Evolutionary conservation across 768 basidiomycete species (phyloP).

Genomic region (Lentinus brumalis): DNA sequence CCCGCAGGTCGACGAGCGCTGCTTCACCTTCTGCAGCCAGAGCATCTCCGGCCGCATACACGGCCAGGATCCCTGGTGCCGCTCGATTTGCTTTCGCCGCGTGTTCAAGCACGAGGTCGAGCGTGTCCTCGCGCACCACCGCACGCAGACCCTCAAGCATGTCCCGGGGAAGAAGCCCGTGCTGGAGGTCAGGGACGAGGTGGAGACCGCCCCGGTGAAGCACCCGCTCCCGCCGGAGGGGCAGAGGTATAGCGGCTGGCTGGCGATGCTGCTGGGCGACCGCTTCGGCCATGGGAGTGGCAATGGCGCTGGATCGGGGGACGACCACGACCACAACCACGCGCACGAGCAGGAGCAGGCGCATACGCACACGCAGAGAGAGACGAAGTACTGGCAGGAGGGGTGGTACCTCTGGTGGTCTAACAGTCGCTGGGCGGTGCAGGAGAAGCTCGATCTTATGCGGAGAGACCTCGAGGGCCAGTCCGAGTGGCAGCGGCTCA

Average conservation of each 20-base stretch:
- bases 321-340: not conserved
- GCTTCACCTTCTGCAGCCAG: conserved; percentile 39
- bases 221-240: conserved; percentile 71
- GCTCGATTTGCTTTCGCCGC: conserved; percentile 39
- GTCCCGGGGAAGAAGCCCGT: conserved; percentile 14
- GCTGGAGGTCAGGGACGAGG: conserved; percentile 15
- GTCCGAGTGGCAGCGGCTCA: conserved; percentile 40
- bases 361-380: conserved; percentile 23
- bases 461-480: conserved; percentile 55
- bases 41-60: conserved; percentile 32
- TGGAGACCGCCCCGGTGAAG: conserved; percentile 24
- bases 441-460: conserved; percentile 64
- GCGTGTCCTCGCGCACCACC: conserved; percentile 24
- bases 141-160: conserved; percentile 7
- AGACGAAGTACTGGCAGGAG: conserved; percentile 66
- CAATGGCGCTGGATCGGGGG: not conserved
- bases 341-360: conserved; percentile 12
- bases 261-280: conserved; percentile 33
- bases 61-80: conserved; percentile 36
- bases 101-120: conserved; percentile 39
- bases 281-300: not conserved
- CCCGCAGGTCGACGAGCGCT: conserved; percentile 36
- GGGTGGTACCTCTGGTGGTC: conserved; percentile 79
- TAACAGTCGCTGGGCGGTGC: conserved; percentile 50
- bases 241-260: conserved; percentile 40